phyloP scores from a whole-genome alignment of 345 rosid species.

The Arabis alpina region DNA sequence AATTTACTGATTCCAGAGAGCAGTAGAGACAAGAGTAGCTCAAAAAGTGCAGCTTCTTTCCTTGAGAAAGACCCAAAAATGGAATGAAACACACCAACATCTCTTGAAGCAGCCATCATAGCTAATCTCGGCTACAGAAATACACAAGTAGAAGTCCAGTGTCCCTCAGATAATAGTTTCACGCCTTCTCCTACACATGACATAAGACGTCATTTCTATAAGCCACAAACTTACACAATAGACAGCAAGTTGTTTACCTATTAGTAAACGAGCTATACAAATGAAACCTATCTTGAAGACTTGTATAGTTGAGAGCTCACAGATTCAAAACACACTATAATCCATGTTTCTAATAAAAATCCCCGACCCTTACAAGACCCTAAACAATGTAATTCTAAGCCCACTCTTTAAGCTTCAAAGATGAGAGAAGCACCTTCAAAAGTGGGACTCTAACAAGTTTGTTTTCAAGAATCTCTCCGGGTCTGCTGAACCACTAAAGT shows the following conservation, averaged over 20 bases:
- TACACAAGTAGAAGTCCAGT: conserved; percentile 50
- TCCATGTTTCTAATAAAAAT: too few relatives aligned
- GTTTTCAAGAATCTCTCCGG: conserved; percentile 53
- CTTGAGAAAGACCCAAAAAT: conserved; percentile 84
- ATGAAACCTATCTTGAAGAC: too few relatives aligned
- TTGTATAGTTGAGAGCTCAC: too few relatives aligned
- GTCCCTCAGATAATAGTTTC: conserved; percentile 42
- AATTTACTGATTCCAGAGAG: too few relatives aligned
- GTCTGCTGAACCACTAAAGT: conserved; percentile 54
- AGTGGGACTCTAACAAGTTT: conserved; percentile 51
- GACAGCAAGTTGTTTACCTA: background rate
- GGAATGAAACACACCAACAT: conserved; percentile 83
- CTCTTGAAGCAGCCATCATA: conserved; percentile 91
- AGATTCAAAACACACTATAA: too few relatives aligned
- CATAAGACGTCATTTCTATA: background rate
- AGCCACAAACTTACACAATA: background rate
- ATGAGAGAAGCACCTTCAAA: conserved; percentile 55
- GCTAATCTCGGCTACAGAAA: conserved; percentile 52
- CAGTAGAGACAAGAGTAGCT: too few relatives aligned
- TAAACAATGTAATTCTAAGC: too few relatives aligned
- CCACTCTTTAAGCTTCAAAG: background rate
- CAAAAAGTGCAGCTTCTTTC: conserved; percentile 88
- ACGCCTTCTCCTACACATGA: conserved; percentile 40
- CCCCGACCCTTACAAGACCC: too few relatives aligned
- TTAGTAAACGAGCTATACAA: conserved; percentile 3